A percentile compares a stretch with the other conserved stretches of the same genome.
These are phyloP conservation scores for Wickerhamiella lipophila DNA, from an alignment of 805 yeast species.

Conservation along the genomic window DNA sequence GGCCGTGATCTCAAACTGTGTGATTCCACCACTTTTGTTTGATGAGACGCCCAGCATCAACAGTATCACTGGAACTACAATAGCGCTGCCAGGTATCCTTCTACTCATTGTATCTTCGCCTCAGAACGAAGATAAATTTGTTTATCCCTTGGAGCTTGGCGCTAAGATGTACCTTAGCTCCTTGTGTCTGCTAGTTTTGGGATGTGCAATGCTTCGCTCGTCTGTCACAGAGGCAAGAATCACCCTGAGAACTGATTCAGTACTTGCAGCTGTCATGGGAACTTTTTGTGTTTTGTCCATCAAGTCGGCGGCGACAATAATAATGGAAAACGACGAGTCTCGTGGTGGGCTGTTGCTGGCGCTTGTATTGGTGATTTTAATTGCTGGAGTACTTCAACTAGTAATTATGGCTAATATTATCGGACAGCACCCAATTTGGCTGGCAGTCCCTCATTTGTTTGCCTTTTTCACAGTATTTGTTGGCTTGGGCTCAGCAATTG, in stretches of 20 bases:
- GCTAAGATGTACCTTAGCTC: neutral
- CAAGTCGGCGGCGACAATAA: conserved; percentile 29
- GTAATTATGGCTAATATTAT: conserved; percentile 32
- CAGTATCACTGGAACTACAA: conserved; percentile 32
- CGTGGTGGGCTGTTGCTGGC: conserved; percentile 15
- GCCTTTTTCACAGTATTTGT: conserved; percentile 37
- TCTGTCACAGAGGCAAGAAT: neutral
- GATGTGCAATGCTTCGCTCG: neutral
- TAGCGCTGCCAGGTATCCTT: conserved; percentile 35
- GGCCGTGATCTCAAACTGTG: conserved; percentile 36
- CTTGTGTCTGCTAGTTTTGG: neutral
- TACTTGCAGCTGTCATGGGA: conserved; percentile 32
- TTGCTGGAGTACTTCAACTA: conserved; percentile 35
- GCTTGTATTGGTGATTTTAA: conserved; percentile 26
- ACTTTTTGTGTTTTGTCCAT: conserved; percentile 38
- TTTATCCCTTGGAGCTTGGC: neutral
- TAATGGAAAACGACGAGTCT: neutral
- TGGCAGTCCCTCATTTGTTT: conserved; percentile 40
- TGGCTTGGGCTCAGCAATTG: conserved; percentile 32
- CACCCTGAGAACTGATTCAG: neutral
- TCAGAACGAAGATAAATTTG: conserved; percentile 3
- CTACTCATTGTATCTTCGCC: conserved; percentile 32
- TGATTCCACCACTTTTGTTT: conserved; percentile 38
- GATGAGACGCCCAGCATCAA: conserved; percentile 29
- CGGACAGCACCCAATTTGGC: conserved; percentile 33